These are phyloP conservation scores for Phytophthora constricta DNA, from an alignment of 352 stramenopile species.

Conservation along the genomic window DNA sequence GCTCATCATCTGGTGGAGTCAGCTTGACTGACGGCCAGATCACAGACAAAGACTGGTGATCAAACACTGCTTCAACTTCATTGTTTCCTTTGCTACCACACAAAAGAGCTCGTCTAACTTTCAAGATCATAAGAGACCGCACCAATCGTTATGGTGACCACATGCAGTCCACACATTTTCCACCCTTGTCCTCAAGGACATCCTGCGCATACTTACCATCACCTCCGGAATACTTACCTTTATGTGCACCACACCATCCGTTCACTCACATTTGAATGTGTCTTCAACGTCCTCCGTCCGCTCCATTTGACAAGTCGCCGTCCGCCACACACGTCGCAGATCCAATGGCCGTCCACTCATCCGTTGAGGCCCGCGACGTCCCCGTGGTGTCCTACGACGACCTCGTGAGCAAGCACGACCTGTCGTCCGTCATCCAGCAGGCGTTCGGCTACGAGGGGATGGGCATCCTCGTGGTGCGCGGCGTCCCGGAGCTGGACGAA, in stretches of 20 bases:
- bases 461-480: constrained; percentile 89
- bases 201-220: background rate
- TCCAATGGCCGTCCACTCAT: constrained; percentile 14
- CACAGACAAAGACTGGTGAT: too few relatives aligned
- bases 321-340: constrained; percentile 7
- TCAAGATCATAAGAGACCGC: constrained; percentile 14
- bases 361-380: constrained; percentile 51
- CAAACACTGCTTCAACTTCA: background rate
- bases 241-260: too few relatives aligned
- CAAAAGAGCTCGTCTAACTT: too few relatives aligned
- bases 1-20: too few relatives aligned
- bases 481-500: constrained; percentile 81
- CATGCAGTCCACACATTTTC: too few relatives aligned
- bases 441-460: constrained; percentile 92
- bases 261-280: constrained; percentile 1
- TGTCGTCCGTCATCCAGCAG: constrained; percentile 61
- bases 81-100: too few relatives aligned
- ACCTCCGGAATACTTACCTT: background rate
- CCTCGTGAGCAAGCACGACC: constrained; percentile 52
- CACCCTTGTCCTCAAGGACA: too few relatives aligned
- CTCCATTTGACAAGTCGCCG: constrained; percentile 18
- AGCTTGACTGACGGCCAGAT: too few relatives aligned
- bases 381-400: constrained; percentile 70
- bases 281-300: background rate
- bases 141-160: background rate